phyloP scores from a whole-genome alignment of 176 grass and related monocot genomes.

The Lolium rigidum region DNA sequence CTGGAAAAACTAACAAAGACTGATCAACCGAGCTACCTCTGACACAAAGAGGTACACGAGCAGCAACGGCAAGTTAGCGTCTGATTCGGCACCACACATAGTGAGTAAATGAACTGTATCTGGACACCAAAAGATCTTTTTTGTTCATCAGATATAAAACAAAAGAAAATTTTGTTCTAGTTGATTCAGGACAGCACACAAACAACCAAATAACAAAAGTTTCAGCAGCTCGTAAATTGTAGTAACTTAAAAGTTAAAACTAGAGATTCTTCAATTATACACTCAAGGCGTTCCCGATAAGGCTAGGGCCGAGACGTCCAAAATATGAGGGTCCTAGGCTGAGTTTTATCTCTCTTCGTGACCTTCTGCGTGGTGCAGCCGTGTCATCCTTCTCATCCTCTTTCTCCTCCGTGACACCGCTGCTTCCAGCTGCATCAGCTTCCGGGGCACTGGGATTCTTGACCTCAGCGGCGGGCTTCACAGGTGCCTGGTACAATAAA shows the following conservation, averaged over 20 bases:
- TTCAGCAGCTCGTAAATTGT: slow-evolving; percentile 2
- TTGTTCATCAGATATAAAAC: slow-evolving; percentile 16
- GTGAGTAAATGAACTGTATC: neutral
- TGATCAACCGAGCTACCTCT: too few species aligned
- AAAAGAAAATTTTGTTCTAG: neutral
- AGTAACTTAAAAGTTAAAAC: neutral
- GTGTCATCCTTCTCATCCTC: slow-evolving; percentile 53
- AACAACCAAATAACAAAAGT: slow-evolving; percentile 10
- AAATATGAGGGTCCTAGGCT: neutral
- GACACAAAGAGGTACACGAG: neutral
- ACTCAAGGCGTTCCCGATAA: neutral
- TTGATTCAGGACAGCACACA: slow-evolving; percentile 18
- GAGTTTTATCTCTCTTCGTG: slow-evolving; percentile 64
- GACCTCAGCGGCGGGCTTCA: slow-evolving; percentile 32
- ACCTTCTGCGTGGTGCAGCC: slow-evolving; percentile 59
- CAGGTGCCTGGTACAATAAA: slow-evolving; percentile 52
- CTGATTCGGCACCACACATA: neutral
- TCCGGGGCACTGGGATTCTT: slow-evolving; percentile 30
- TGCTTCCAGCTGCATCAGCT: slow-evolving; percentile 55
- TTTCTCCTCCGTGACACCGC: slow-evolving; percentile 57
- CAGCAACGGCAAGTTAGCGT: neutral
- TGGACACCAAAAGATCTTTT: slow-evolving; percentile 1
- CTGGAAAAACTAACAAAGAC: too few species aligned
- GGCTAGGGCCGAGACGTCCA: neutral
- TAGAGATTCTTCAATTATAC: slow-evolving; percentile 11